Percentiles rank a stretch among this genome's conserved stretches.
These are phyloP conservation scores for Ochetophila trinervis DNA, from an alignment of 306 rosid species.

Conservation along the genomic window DNA sequence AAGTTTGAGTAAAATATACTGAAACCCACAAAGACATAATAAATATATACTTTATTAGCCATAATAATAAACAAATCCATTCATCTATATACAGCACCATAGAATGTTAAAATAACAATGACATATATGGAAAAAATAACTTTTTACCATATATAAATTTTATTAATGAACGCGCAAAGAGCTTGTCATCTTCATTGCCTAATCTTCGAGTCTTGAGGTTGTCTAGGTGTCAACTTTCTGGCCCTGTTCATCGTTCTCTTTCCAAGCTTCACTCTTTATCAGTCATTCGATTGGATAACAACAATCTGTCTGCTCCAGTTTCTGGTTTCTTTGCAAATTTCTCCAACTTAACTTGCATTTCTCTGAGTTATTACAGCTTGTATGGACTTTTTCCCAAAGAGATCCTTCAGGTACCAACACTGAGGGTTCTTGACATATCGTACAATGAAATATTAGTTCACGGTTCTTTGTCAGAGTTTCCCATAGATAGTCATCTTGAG, in stretches of 20 bases:
- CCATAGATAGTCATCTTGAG: constrained; percentile 1
- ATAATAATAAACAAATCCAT: too few relatives aligned
- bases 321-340: not conserved
- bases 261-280: constrained; percentile 2
- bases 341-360: not conserved
- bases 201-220: constrained; percentile 6
- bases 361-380: not conserved
- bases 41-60: too few relatives aligned
- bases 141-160: too few relatives aligned
- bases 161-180: too few relatives aligned
- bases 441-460: not conserved
- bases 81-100: too few relatives aligned
- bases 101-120: too few relatives aligned
- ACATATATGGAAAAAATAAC: too few relatives aligned
- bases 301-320: not conserved
- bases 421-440: constrained; percentile 6
- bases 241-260: not conserved
- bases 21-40: too few relatives aligned
- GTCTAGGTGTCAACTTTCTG: constrained; percentile 15
- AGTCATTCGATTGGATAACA: not conserved
- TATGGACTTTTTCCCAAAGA: not conserved
- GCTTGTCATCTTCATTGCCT: constrained; percentile 2
- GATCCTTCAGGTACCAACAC: not conserved
- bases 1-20: too few relatives aligned
- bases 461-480: constrained; percentile 19